phyloP scores from a whole-genome alignment of 805 yeast genomes.

The Kodamaea leandrae region DNA sequence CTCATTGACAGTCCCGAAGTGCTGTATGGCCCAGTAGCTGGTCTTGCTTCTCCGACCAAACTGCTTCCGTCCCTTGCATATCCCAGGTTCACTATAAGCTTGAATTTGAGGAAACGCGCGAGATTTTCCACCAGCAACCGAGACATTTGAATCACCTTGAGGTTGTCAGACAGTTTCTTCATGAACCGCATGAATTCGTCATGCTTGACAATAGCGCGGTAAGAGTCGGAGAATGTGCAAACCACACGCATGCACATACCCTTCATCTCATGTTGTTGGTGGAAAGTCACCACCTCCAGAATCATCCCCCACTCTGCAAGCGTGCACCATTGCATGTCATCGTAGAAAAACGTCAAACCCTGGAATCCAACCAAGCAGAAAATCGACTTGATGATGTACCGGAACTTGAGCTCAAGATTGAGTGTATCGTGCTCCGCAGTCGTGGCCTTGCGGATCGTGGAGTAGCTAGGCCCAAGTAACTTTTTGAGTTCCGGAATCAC shows the following conservation, averaged over 20 bases:
- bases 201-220: slow-evolving; percentile 1
- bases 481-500: slow-evolving; percentile 45
- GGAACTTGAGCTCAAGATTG: slow-evolving; percentile 38
- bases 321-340: slow-evolving; percentile 47
- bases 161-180: not conserved
- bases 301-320: slow-evolving; percentile 27
- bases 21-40: no score
- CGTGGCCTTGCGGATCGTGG: slow-evolving; percentile 12
- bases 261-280: slow-evolving; percentile 12
- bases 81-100: slow-evolving; percentile 3
- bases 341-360: slow-evolving; percentile 46
- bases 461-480: slow-evolving; percentile 43
- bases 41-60: not conserved
- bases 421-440: slow-evolving; percentile 20
- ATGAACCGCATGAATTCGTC: slow-evolving; percentile 7
- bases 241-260: slow-evolving; percentile 12
- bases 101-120: slow-evolving; percentile 7
- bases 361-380: slow-evolving; percentile 39
- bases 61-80: not conserved
- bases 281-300: slow-evolving; percentile 25
- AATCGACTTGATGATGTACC: slow-evolving; percentile 41
- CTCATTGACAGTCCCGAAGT: not conserved
- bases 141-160: slow-evolving; percentile 13
- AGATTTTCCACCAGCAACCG: slow-evolving; percentile 10
- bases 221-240: slow-evolving; percentile 8